phyloP scores from a whole-genome alignment of 495 filamentous ascomycete genomes.

The Neurospora pannonica region DNA sequence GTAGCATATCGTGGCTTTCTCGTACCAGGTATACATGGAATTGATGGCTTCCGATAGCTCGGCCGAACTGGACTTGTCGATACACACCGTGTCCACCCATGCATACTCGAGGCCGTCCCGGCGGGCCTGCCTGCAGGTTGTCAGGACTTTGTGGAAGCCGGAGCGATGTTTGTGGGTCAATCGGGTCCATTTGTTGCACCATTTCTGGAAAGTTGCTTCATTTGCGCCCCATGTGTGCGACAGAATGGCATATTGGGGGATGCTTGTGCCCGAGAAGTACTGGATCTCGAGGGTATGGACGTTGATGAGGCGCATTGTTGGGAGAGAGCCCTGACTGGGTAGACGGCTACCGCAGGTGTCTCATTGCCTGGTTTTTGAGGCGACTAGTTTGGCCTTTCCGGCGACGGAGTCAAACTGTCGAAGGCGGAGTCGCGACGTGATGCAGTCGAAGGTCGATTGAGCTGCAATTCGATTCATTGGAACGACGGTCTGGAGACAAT shows the following conservation, averaged over 20 bases:
- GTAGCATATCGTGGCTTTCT: conserved; percentile 26
- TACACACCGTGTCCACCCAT: conserved; percentile 36
- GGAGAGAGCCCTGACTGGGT: not conserved
- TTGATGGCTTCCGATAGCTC: conserved; percentile 37
- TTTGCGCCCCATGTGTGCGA: conserved; percentile 27
- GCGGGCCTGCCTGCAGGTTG: conserved; percentile 10
- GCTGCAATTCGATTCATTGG: not conserved
- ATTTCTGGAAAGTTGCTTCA: conserved; percentile 26
- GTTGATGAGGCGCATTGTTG: conserved; percentile 26
- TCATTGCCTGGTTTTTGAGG: not conserved
- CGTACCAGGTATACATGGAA: conserved; percentile 36
- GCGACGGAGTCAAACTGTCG: not conserved
- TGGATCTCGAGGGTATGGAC: conserved; percentile 16
- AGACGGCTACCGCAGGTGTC: not conserved
- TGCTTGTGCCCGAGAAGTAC: conserved; percentile 15
- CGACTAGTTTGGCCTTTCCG: not conserved
- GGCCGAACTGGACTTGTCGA: conserved; percentile 35
- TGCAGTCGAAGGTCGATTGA: not conserved
- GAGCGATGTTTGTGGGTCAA: conserved; percentile 15
- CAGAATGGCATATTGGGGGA: conserved; percentile 26
- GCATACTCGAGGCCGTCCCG: conserved; percentile 12
- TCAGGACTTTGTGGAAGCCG: conserved; percentile 20
- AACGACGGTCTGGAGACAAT: not conserved
- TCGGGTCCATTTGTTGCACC: conserved; percentile 4
- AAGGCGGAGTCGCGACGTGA: not conserved